Percentiles rank a stretch among this genome's conserved stretches.
phyloP scores from a whole-genome alignment of 371 early-diverging fungal species.

The Apophysomyces variabilis region DNA sequence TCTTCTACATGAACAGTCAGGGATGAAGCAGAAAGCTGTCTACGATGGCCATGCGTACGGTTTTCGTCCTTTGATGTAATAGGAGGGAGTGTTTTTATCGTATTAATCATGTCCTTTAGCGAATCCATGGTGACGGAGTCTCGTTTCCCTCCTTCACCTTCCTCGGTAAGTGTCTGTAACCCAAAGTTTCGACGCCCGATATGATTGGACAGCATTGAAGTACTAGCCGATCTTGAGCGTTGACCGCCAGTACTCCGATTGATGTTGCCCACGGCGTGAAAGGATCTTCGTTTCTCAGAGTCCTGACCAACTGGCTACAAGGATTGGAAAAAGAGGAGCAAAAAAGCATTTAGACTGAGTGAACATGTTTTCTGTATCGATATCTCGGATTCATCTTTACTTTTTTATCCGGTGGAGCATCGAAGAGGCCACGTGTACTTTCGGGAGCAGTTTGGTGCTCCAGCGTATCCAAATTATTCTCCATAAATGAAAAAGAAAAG shows the following conservation, averaged over 20 bases:
- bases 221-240: conserved; percentile 51
- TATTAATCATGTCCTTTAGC: conserved; percentile 52
- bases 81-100: conserved; percentile 49
- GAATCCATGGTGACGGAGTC: conserved; percentile 40
- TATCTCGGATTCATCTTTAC: conserved; percentile 1
- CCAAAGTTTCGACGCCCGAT: conserved; percentile 26
- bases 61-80: conserved; percentile 13
- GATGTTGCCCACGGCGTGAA: conserved; percentile 12
- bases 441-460: conserved; percentile 58
- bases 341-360: no score
- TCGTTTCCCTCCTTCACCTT: conserved; percentile 24
- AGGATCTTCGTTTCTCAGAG: conserved; percentile 28
- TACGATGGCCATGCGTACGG: conserved; percentile 36
- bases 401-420: conserved; percentile 33
- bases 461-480: conserved; percentile 26
- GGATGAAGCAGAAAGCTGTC: conserved; percentile 48
- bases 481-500: conserved; percentile 10
- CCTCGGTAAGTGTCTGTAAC: conserved; percentile 36
- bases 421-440: conserved; percentile 54
- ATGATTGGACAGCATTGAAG: conserved; percentile 29
- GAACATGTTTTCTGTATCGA: no score
- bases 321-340: no score
- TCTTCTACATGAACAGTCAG: conserved; percentile 31
- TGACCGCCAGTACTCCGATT: conserved; percentile 31
- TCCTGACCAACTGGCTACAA: conserved; percentile 14